These are phyloP conservation scores for Fusarium multiceps DNA, from an alignment of 2,329 filamentous ascomycete species.

Conservation along the genomic window DNA sequence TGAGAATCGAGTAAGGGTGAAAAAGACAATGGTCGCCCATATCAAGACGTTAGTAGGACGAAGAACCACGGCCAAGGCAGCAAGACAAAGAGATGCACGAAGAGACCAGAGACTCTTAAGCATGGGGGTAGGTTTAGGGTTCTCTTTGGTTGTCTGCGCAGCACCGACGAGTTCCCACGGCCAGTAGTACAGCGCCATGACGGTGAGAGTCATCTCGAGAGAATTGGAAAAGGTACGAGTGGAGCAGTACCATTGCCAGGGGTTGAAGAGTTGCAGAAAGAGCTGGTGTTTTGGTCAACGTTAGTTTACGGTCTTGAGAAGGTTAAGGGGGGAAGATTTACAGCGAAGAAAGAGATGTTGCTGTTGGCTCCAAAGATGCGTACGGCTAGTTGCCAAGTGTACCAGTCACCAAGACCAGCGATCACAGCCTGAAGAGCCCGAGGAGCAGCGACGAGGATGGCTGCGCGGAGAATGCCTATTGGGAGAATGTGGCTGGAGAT, in stretches of 20 bases:
- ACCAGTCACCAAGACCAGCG: conserved; percentile 84
- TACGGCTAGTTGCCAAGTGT: conserved; percentile 84
- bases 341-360: conserved; percentile 74
- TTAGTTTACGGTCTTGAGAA: not conserved
- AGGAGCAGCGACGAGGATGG: conserved; percentile 77
- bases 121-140: conserved; percentile 48
- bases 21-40: conserved; percentile 74
- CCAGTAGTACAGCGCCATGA: conserved; percentile 83
- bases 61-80: conserved; percentile 84
- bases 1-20: conserved; percentile 58
- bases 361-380: conserved; percentile 76
- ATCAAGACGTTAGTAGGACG: conserved; percentile 91
- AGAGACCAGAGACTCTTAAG: conserved; percentile 48
- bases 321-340: conserved; percentile 55
- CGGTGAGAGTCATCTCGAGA: conserved; percentile 88
- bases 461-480: conserved; percentile 67
- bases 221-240: conserved; percentile 95
- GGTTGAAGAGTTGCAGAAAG: conserved; percentile 52
- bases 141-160: conserved; percentile 53
- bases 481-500: conserved; percentile 65
- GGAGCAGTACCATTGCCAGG: conserved; percentile 98
- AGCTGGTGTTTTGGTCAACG: conserved; percentile 42
- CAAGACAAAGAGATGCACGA: conserved; percentile 75
- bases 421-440: conserved; percentile 80
- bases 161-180: conserved; percentile 79